A percentile compares a stretch with the other conserved stretches of the same genome.
These are phyloP conservation scores for Curvularia spicifera DNA, from an alignment of 2,329 filamentous ascomycete species.

Conservation along the genomic window DNA sequence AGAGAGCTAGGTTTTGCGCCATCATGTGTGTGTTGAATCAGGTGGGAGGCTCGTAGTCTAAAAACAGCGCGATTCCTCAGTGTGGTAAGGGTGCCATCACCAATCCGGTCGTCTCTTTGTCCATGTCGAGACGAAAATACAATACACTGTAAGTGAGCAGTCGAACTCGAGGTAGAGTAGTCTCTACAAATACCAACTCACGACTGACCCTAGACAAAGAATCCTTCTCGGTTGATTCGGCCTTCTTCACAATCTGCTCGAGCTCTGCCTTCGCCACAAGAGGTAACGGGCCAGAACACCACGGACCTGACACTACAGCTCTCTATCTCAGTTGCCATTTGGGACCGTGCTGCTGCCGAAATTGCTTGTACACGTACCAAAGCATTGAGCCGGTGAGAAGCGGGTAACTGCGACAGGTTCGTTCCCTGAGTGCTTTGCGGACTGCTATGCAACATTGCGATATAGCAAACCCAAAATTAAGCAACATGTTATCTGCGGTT, in stretches of 20 bases:
- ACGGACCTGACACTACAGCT: conserved; percentile 44
- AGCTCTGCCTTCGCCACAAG: conserved; percentile 43
- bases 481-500: conserved; percentile 20
- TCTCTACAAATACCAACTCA: conserved; percentile 50
- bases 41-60: conserved; percentile 30
- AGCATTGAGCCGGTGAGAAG: conserved; percentile 36
- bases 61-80: conserved; percentile 45
- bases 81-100: conserved; percentile 44
- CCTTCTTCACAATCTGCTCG: conserved; percentile 35
- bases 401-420: conserved; percentile 47
- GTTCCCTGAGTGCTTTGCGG: conserved; percentile 38
- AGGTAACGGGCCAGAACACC: conserved; percentile 39
- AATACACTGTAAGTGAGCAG: conserved; percentile 46
- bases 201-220: conserved; percentile 48
- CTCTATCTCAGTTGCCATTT: conserved; percentile 30
- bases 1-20: conserved; percentile 29
- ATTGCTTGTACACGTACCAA: conserved; percentile 39
- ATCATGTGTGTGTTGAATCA: conserved; percentile 30
- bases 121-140: conserved; percentile 47
- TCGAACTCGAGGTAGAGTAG: conserved; percentile 39
- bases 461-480: conserved; percentile 42
- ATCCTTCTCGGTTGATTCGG: conserved; percentile 43
- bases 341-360: conserved; percentile 28
- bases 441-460: conserved; percentile 42
- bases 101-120: conserved; percentile 51